Evolutionary conservation across 2,329 filamentous ascomycete genomes (phyloP), one percentile per base, ranked within the genome.

Genomic region (Fusarium metavorans): DNA sequence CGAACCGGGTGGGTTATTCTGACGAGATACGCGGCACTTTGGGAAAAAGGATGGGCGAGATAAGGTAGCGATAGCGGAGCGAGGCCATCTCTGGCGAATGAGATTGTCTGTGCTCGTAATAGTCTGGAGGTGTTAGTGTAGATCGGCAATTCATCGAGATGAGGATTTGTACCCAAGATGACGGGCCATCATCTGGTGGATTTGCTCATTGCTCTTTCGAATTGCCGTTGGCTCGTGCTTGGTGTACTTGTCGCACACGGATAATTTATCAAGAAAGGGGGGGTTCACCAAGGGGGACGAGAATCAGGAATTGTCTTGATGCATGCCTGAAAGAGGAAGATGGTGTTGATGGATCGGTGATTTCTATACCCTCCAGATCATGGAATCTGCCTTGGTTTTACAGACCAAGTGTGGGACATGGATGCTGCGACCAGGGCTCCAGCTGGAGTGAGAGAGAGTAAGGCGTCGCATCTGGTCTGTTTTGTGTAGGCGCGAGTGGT

Each of bases 141-240:
- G 48, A 73, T 76, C 48, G 66, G 70, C 64, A 61, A 66, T 57
- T 43, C 63, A 75, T 75, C 70, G 73, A 76, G 73, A 75, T 76
- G 70, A 50, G 64, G 43, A 56, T 63, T 34, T 67, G 34, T 59
- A 35, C 56, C 45, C 35, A 43, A 61, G 48, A 43, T 54, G 35
- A 30, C 13, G 16, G 56, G n/a, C 35, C 16, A 63, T 32, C 43
- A 63, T 32, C 43, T 56, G 43, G 35, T 7, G 37, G 32, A 34
- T 45, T 57, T 23, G n/a, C 20, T 43, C 32, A 41, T 59, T 59
- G 56, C 30, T 13, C 23, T 20, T 25, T 66, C n/a, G 50, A 68
- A 71, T 66, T 74, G 70, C 58, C 67, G 64, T 35, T 52, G 48
- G 52, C 25, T 68, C 56, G 73, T 74, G 41, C 43, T 59, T 64